Conservation (phyloP, 2,329 filamentous ascomycete genomes). For the Pestalotiopsis sp. region DNA sequence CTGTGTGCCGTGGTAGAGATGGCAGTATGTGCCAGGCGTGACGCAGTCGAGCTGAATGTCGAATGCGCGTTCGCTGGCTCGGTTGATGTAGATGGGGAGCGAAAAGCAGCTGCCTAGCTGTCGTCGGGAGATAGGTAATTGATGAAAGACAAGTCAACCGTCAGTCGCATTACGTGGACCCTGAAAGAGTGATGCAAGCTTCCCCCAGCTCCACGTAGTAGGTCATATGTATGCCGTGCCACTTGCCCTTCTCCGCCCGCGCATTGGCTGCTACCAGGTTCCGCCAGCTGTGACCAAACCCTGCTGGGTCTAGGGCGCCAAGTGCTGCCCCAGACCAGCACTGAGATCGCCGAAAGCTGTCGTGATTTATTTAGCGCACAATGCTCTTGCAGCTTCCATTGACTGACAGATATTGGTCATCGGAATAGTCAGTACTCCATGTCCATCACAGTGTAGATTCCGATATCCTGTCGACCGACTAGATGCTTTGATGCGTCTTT, state of each 20-base stretch:
- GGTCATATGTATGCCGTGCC: background rate
- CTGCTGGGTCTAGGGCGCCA: background rate
- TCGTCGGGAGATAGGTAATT: background rate
- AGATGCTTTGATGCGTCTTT: too few relatives aligned
- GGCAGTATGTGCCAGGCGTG: background rate
- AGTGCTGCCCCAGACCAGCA: too few relatives aligned
- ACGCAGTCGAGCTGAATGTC: background rate
- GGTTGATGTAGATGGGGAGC: background rate
- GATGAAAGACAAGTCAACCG: background rate
- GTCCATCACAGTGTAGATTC: background rate
- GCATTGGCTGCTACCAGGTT: background rate
- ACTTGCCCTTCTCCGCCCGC: background rate
- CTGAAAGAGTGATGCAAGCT: slow-evolving; percentile 9
- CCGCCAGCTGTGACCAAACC: background rate
- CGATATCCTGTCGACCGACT: background rate
- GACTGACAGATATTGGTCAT: background rate
- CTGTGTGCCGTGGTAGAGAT: background rate
- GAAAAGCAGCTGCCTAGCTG: slow-evolving; percentile 7
- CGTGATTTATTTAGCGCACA: background rate
- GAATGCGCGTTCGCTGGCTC: background rate
- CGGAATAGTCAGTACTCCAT: background rate
- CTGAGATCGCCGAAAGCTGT: background rate
- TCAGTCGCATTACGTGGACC: slow-evolving; percentile 12
- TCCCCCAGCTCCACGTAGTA: background rate
- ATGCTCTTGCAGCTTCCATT: background rate